These are phyloP conservation scores for Wallemia ichthyophaga DNA, from an alignment of 1,284 basidiomycete genomes.

Conservation along the genomic window DNA sequence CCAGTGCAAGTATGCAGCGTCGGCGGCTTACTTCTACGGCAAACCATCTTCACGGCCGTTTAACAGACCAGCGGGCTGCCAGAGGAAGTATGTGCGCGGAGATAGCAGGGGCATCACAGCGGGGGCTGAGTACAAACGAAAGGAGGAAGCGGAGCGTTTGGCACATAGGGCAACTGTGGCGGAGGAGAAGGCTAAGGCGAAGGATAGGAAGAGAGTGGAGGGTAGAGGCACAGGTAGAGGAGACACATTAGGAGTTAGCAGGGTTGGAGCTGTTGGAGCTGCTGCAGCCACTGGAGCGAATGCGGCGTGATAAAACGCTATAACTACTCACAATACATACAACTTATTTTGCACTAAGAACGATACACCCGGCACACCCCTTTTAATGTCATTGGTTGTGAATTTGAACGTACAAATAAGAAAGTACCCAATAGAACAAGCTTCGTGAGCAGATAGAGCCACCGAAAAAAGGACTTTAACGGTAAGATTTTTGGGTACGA, in stretches of 20 bases:
- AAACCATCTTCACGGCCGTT: background rate
- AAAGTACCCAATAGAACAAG: background rate
- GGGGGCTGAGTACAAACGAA: background rate
- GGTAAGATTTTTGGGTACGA: conserved; percentile 15
- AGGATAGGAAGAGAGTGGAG: background rate
- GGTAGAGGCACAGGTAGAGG: background rate
- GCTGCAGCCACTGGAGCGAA: background rate
- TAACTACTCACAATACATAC: no score
- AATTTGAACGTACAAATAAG: background rate
- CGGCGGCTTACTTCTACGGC: background rate
- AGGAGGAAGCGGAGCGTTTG: background rate
- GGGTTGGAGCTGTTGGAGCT: background rate
- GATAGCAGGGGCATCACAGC: background rate
- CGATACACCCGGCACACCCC: background rate
- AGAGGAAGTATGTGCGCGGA: background rate
- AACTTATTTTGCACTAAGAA: background rate
- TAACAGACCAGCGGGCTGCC: background rate
- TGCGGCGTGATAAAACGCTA: background rate
- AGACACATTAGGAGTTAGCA: background rate
- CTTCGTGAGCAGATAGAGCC: no score
- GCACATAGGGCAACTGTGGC: background rate
- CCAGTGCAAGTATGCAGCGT: background rate
- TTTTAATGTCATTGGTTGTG: background rate
- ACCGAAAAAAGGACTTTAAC: background rate
- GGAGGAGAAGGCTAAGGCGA: background rate